Percentiles rank a stretch among this genome's conserved stretches.
phyloP scores from a whole-genome alignment of 1,139 yeast genomes.

The Arxiozyma telluris region DNA sequence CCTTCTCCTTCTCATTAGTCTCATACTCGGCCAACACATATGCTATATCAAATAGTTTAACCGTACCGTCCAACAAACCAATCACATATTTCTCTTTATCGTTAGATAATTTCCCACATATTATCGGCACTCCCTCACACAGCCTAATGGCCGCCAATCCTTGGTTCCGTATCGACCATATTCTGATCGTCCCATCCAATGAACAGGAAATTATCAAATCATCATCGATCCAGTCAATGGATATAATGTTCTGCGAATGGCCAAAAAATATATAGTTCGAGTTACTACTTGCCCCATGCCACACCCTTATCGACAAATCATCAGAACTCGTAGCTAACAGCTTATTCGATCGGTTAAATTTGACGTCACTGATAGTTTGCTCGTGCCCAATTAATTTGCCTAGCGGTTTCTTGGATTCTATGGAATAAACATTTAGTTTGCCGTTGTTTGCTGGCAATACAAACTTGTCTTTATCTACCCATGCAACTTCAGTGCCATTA shows the following conservation, averaged over 20 bases:
- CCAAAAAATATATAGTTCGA: slow-evolving; percentile 37
- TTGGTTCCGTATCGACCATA: slow-evolving; percentile 56
- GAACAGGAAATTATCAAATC: slow-evolving; percentile 41
- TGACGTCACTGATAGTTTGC: slow-evolving; percentile 47
- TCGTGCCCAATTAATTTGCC: slow-evolving; percentile 66
- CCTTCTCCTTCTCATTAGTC: slow-evolving; percentile 1
- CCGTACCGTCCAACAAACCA: slow-evolving; percentile 38
- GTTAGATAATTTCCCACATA: slow-evolving; percentile 7
- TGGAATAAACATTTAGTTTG: slow-evolving; percentile 49
- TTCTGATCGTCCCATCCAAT: slow-evolving; percentile 58
- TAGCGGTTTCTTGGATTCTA: slow-evolving; percentile 43
- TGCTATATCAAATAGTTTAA: slow-evolving; percentile 17
- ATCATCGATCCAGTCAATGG: slow-evolving; percentile 43
- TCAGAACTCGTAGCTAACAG: slow-evolving; percentile 68
- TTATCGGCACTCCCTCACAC: slow-evolving; percentile 39
- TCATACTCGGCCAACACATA: slow-evolving; percentile 6
- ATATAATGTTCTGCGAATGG: slow-evolving; percentile 51
- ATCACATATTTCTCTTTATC: slow-evolving; percentile 22
- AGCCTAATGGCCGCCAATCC: slow-evolving; percentile 33
- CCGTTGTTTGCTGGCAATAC: slow-evolving; percentile 56
- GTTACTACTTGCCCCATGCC: slow-evolving; percentile 57
- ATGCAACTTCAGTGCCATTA: slow-evolving; percentile 50
- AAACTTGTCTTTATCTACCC: slow-evolving; percentile 66
- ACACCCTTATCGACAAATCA: slow-evolving; percentile 60
- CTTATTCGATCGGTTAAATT: slow-evolving; percentile 44